phyloP scores from a whole-genome alignment of 2,329 filamentous ascomycete species.

The Fusarium tricinctum region DNA sequence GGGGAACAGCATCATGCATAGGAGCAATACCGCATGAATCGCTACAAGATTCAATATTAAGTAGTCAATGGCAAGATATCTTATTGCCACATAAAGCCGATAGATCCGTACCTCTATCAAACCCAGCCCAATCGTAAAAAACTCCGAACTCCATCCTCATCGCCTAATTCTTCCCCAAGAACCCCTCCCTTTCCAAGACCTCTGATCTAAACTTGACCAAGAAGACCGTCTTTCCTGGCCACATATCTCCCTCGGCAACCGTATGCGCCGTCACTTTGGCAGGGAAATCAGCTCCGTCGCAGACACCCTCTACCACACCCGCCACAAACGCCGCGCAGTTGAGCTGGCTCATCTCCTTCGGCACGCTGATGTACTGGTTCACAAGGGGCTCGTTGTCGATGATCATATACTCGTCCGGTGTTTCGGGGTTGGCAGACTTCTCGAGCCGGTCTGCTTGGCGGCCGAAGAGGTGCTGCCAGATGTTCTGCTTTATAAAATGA shows the following conservation, averaged over 20 bases:
- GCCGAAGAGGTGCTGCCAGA: constrained; percentile 93
- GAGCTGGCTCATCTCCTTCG: constrained; percentile 94
- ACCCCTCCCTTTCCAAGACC: constrained; percentile 91
- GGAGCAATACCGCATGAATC: not conserved
- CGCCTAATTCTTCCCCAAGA: constrained; percentile 72
- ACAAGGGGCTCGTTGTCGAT: constrained; percentile 98
- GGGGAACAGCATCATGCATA: constrained; percentile 6
- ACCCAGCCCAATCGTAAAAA: constrained; percentile 24
- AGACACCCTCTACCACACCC: constrained; percentile 94
- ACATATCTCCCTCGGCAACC: constrained; percentile 82
- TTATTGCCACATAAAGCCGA: constrained; percentile 24
- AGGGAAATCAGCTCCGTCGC: constrained; percentile 91
- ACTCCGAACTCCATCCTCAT: constrained; percentile 38
- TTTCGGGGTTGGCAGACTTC: constrained; percentile 83
- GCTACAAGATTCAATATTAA: constrained; percentile 15
- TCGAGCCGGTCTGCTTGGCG: constrained; percentile 93
- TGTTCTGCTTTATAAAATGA: constrained; percentile 92
- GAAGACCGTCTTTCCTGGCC: constrained; percentile 97
- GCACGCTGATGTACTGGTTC: constrained; percentile 92
- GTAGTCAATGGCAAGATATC: constrained; percentile 25
- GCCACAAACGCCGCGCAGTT: constrained; percentile 97
- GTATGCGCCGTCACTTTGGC: constrained; percentile 92
- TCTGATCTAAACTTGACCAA: constrained; percentile 92
- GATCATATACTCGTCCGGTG: constrained; percentile 98
- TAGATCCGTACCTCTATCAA: constrained; percentile 20